These are phyloP conservation scores for Pythium phragmitis DNA, from an alignment of 352 stramenopile species.

Conservation along the genomic window DNA sequence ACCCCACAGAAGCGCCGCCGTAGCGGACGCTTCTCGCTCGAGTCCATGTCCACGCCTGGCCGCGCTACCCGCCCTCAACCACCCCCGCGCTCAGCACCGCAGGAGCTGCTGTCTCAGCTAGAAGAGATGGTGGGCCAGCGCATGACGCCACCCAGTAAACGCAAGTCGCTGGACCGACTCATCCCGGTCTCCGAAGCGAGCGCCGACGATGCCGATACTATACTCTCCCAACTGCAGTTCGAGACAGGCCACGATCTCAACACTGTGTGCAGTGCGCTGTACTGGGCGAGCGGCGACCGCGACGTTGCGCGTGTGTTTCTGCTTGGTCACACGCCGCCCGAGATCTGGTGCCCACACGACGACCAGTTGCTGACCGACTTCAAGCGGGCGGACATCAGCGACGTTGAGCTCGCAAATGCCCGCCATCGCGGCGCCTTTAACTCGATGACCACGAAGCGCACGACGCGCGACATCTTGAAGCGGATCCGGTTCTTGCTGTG, in stretches of 20 bases:
- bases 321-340: slow-evolving; percentile 15
- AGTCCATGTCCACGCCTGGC: slow-evolving; percentile 13
- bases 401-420: slow-evolving; percentile 29
- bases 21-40: not conserved
- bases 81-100: slow-evolving; percentile 9
- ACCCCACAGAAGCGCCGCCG: slow-evolving; percentile 16
- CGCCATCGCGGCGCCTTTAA: slow-evolving; percentile 35
- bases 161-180: slow-evolving; percentile 19
- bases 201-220: slow-evolving; percentile 14
- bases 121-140: slow-evolving; percentile 25
- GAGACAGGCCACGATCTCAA: slow-evolving; percentile 23
- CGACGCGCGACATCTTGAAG: slow-evolving; percentile 41
- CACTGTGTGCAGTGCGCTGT: slow-evolving; percentile 26
- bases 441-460: slow-evolving; percentile 38
- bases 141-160: slow-evolving; percentile 21
- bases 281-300: slow-evolving; percentile 25
- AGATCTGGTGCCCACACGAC: slow-evolving; percentile 51
- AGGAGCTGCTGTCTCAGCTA: slow-evolving; percentile 13
- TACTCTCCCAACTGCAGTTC: slow-evolving; percentile 25
- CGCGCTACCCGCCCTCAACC: not conserved
- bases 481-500: slow-evolving; percentile 69
- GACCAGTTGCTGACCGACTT: slow-evolving; percentile 44
- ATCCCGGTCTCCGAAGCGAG: slow-evolving; percentile 13
- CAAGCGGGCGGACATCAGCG: slow-evolving; percentile 20
- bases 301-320: slow-evolving; percentile 26